These are phyloP conservation scores for Coniosporium tulheliwenetii DNA, from an alignment of 2,329 filamentous ascomycete genomes.

Conservation along the genomic window DNA sequence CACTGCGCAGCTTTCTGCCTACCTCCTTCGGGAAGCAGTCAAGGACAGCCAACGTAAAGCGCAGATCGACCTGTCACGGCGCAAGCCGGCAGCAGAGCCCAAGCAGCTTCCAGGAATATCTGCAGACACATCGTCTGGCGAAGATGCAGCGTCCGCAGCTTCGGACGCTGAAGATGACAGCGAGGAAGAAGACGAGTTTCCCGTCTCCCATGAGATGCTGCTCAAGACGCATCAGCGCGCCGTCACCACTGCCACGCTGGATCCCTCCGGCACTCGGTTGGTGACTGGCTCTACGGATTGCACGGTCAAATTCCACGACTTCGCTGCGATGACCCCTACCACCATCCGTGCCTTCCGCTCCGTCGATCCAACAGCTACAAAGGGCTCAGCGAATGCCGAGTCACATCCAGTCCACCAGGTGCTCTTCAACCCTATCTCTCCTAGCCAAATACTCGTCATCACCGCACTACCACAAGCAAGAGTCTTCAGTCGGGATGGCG, in stretches of 20 bases:
- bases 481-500: conserved; percentile 78
- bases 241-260: conserved; percentile 69
- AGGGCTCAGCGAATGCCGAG: conserved; percentile 55
- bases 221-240: conserved; percentile 85
- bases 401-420: conserved; percentile 79
- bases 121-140: not conserved
- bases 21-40: conserved; percentile 73
- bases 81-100: conserved; percentile 30
- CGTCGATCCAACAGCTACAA: conserved; percentile 70
- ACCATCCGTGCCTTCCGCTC: conserved; percentile 89
- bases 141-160: not conserved
- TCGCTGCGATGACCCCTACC: conserved; percentile 87
- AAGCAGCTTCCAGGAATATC: conserved; percentile 9
- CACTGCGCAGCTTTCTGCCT: conserved; percentile 63
- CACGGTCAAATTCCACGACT: conserved; percentile 84
- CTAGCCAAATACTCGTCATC: conserved; percentile 69
- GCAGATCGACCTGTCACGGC: conserved; percentile 67
- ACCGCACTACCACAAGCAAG: conserved; percentile 82
- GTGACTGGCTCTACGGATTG: conserved; percentile 88
- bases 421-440: conserved; percentile 70
- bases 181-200: conserved; percentile 75
- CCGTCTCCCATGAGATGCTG: conserved; percentile 81
- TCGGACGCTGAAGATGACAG: conserved; percentile 39
- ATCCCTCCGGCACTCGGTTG: conserved; percentile 70
- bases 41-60: conserved; percentile 55